Percentiles rank a stretch among this genome's conserved stretches.
phyloP scores from a whole-genome alignment of 2,329 filamentous ascomycete species.

The Trichophyton simii region DNA sequence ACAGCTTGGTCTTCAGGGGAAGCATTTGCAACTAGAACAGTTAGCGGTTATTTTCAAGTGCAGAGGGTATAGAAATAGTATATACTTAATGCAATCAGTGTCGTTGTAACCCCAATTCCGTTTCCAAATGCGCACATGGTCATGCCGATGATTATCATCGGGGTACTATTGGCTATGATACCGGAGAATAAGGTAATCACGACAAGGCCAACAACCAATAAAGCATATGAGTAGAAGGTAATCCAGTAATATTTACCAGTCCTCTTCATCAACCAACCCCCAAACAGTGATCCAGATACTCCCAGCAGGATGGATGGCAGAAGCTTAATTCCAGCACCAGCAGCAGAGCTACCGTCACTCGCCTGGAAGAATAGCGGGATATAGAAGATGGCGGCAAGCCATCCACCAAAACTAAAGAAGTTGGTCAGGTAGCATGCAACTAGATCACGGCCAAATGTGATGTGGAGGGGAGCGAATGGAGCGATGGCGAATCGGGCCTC shows the following conservation, averaged over 20 bases:
- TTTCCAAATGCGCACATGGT: conserved; percentile 42
- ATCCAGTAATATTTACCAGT: conserved; percentile 62
- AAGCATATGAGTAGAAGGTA: conserved; percentile 45
- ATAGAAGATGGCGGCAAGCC: conserved; percentile 53
- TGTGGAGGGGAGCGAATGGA: conserved; percentile 61
- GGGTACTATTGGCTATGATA: conserved; percentile 36
- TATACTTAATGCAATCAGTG: conserved; percentile 53
- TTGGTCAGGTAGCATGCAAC: conserved; percentile 58
- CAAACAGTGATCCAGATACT: conserved; percentile 52
- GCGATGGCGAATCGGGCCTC: conserved; percentile 56
- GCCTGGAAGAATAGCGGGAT: conserved; percentile 70
- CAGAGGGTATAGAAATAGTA: background rate
- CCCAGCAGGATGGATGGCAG: conserved; percentile 52
- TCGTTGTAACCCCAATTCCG: conserved; percentile 55
- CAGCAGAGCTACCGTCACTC: conserved; percentile 51
- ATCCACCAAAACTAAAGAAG: conserved; percentile 56
- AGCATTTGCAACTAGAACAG: conserved; percentile 50
- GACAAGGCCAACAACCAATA: conserved; percentile 43
- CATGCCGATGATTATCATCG: conserved; percentile 46
- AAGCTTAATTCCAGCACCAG: conserved; percentile 51
- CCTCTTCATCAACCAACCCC: conserved; percentile 54
- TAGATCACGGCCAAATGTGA: conserved; percentile 56
- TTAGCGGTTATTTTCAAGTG: background rate
- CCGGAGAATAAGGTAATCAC: conserved; percentile 48
- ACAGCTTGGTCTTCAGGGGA: conserved; percentile 56